phyloP scores from a whole-genome alignment of 352 stramenopile species.

The Globisporangium nodosum region DNA sequence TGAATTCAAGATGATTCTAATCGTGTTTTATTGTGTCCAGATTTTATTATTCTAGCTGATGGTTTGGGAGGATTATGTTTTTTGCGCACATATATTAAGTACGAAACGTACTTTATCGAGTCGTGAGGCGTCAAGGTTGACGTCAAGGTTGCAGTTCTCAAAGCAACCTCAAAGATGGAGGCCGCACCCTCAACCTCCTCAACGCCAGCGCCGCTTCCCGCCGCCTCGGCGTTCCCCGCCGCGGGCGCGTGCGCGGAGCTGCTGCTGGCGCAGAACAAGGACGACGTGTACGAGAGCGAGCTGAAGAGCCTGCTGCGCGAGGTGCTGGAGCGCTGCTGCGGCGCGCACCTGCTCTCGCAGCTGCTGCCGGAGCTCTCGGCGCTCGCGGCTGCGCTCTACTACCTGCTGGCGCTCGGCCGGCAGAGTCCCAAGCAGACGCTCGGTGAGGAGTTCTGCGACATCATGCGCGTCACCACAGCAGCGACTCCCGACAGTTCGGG shows the following conservation, averaged over 20 bases:
- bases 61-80: neutral
- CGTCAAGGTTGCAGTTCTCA: neutral
- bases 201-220: neutral
- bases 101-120: neutral
- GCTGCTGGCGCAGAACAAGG: constrained; percentile 67
- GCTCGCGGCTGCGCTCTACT: constrained; percentile 64
- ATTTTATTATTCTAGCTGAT: neutral
- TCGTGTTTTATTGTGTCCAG: neutral
- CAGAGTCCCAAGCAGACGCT: constrained; percentile 71
- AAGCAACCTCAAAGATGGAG: neutral
- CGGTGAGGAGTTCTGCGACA: constrained; percentile 85
- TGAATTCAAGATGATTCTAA: neutral
- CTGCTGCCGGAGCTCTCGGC: constrained; percentile 66
- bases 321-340: constrained; percentile 64
- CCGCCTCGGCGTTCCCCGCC: constrained; percentile 36
- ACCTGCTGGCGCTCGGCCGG: constrained; percentile 44
- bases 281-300: constrained; percentile 64
- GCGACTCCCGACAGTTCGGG: neutral
- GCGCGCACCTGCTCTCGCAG: constrained; percentile 71
- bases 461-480: constrained; percentile 52
- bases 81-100: neutral
- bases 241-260: constrained; percentile 70
- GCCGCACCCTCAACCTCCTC: neutral
- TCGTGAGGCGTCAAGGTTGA: neutral
- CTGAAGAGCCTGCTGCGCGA: constrained; percentile 71